Conservation (phyloP, 495 filamentous ascomycete genomes). For the Tuber umbilicatum region DNA sequence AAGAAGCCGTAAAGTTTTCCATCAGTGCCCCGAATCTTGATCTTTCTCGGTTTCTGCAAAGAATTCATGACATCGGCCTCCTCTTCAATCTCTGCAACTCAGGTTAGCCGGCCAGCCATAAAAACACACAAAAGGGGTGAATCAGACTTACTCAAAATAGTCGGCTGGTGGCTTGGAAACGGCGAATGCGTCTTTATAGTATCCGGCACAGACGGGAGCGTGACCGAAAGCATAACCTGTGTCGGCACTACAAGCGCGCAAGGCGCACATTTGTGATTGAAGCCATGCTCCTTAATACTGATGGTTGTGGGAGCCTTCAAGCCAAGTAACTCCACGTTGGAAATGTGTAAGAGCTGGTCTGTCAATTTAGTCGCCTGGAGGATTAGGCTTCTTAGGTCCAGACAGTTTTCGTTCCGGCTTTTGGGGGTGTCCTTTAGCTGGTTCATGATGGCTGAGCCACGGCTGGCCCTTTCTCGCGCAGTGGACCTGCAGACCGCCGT, state of each 20-base stretch:
- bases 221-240: constrained; percentile 75
- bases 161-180: constrained; percentile 59
- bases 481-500: constrained; percentile 66
- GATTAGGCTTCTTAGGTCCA: constrained; percentile 63
- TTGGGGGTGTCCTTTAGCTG: constrained; percentile 48
- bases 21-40: constrained; percentile 81
- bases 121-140: neutral
- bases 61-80: constrained; percentile 85
- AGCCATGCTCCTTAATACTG: constrained; percentile 66
- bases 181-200: constrained; percentile 66
- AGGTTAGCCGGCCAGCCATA: constrained; percentile 44
- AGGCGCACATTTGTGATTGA: constrained; percentile 75
- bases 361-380: constrained; percentile 72
- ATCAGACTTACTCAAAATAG: constrained; percentile 46
- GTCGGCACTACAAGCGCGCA: constrained; percentile 81
- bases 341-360: constrained; percentile 73
- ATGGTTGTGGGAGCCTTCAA: constrained; percentile 64
- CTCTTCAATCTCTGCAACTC: constrained; percentile 60
- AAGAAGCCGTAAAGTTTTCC: constrained; percentile 80
- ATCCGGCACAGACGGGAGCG: constrained; percentile 66
- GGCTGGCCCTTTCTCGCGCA: constrained; percentile 48
- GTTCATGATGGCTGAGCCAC: constrained; percentile 47
- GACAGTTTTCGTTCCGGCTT: constrained; percentile 48
- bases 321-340: constrained; percentile 55
- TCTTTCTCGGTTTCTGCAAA: constrained; percentile 82